phyloP scores from a whole-genome alignment of 805 yeast genomes.

The Wickerhamiella occidentalis region DNA sequence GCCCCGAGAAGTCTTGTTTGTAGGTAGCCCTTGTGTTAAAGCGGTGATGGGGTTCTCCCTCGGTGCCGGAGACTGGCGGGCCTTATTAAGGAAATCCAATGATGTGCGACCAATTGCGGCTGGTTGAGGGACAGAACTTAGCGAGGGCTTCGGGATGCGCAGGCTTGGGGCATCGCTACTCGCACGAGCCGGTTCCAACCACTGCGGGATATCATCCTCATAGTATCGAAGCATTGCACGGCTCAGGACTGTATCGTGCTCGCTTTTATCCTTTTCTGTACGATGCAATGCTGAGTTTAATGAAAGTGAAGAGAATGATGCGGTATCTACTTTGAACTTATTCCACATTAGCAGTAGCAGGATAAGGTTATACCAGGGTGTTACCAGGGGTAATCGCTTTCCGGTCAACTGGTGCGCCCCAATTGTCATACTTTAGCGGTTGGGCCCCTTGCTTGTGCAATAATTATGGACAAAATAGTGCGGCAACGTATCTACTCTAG shows the following conservation, averaged over 20 bases:
- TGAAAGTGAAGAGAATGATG: constrained; percentile 23
- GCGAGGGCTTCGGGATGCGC: not conserved
- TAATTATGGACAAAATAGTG: constrained; percentile 41
- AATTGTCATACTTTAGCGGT: no score
- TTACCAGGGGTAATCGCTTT: no score
- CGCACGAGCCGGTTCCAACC: constrained; percentile 23
- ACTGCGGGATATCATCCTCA: constrained; percentile 23
- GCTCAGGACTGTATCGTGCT: constrained; percentile 35
- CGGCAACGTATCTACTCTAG: constrained; percentile 46
- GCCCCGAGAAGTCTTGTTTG: not conserved
- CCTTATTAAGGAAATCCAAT: not conserved
- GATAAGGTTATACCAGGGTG: no score
- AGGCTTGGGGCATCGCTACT: not conserved
- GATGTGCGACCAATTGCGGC: not conserved
- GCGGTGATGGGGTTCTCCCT: constrained; percentile 5
- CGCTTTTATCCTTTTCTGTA: constrained; percentile 32
- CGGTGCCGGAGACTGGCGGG: not conserved
- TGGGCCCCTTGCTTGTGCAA: no score
- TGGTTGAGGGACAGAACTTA: not conserved
- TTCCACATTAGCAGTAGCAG: not conserved
- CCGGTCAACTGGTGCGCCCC: no score
- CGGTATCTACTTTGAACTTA: constrained; percentile 4
- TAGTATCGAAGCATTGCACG: constrained; percentile 35
- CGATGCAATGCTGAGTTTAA: constrained; percentile 14
- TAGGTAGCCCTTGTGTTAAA: not conserved